Evolutionary conservation across 2,329 filamentous ascomycete genomes (phyloP), one percentile per base, ranked within the genome.

Genomic region (Fusarium papillatum): DNA sequence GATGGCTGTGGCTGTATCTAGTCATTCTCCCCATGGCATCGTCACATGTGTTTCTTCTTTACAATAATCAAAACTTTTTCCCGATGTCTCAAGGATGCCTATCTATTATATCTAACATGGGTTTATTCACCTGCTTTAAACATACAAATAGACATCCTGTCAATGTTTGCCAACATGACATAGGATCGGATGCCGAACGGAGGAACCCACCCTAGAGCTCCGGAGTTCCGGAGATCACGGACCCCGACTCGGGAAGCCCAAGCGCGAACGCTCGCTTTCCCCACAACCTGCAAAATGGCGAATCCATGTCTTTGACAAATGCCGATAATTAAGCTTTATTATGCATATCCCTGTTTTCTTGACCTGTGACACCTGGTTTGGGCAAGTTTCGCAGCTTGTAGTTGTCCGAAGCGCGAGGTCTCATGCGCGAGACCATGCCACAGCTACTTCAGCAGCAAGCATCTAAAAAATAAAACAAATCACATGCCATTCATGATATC

Each of bases 291-390:
- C 29, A 14, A 57, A 57, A 29, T 2, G 7, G 31, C 19, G 31
- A 57, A 19, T 36, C 29, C 53, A 57, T 57, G 53, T 14, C 53
- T 6, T 7, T n/a, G 53, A 36, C 19, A 57, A 36, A 22, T n/a
- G 29, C 7, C 53, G 29, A 34, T 36, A 57, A 57, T 57, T 36
- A 57, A 57, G 53, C 53, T 57, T 57, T 22, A 31, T 57, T 22
- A 31, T 31, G 19, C 29, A 34, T 31, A 16, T 57, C 53, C 53
- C 31, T 57, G 29, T 57, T 57, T 57, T 57, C 6, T 34, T n/a
- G 19, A n/a, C 46, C 39, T 41, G 39, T 5, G 38, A 19, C 38
- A 39, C 39, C 17, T 19, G 24, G 43, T 48, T 10, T 48, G 24
- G 29, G 7, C 9, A 36, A 14, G 19, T 57, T 22, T 57, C 53